phyloP scores from a whole-genome alignment of 169 alveolate species.

The Hepatocystis sp. region DNA sequence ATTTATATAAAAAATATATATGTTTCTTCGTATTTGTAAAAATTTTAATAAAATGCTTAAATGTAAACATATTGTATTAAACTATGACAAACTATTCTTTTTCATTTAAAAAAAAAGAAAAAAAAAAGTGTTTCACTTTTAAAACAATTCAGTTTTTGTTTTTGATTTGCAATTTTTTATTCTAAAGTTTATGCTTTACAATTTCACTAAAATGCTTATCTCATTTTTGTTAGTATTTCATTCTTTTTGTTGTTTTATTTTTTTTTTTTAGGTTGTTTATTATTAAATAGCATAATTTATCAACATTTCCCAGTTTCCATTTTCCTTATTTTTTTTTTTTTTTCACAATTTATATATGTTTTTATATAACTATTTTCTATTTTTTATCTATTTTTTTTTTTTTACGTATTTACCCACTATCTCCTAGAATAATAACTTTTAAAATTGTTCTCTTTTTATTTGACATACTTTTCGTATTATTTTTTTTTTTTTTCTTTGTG shows the following conservation, averaged over 20 bases:
- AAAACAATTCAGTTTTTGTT: too few species aligned
- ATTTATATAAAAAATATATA: too few species aligned
- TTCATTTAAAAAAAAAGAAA: too few species aligned
- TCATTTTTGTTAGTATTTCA: not conserved
- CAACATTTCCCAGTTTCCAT: not conserved
- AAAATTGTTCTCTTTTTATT: conserved; percentile 90
- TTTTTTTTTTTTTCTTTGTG: conserved; percentile 33
- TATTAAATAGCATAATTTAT: not conserved
- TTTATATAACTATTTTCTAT: conserved; percentile 15
- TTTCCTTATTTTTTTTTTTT: not conserved
- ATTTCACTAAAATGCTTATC: conserved; percentile 1
- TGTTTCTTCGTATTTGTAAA: too few species aligned
- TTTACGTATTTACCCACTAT: conserved; percentile 93
- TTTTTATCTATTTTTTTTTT: not conserved
- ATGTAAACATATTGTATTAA: too few species aligned
- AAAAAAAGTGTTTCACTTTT: too few species aligned
- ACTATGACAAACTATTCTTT: too few species aligned
- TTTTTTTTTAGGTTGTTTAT: not conserved
- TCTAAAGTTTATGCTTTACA: too few species aligned
- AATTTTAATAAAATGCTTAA: too few species aligned
- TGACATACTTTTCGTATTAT: conserved; percentile 75
- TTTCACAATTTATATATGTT: conserved; percentile 6
- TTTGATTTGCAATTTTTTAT: too few species aligned
- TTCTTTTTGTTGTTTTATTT: not conserved
- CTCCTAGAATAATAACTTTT: conserved; percentile 98